Base-by-base conservation (phyloP, 805 yeast genomes). In the Zygoascus bituminiphila region DNA sequence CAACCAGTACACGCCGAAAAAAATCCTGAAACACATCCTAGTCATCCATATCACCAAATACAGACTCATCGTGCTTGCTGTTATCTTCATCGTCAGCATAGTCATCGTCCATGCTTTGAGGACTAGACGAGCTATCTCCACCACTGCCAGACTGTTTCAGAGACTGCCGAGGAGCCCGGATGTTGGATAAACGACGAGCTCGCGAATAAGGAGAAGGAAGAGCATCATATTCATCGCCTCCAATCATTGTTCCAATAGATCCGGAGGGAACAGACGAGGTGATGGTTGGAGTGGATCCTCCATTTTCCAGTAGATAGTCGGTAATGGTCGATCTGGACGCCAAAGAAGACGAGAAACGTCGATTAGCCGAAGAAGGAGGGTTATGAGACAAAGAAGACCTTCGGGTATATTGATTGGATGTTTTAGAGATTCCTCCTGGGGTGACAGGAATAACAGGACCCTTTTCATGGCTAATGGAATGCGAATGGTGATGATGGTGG, bases 21-120 rank as follows among this genome's bases (percentile, higher is more conserved):
- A 7, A 23, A 22, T 25, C 15, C 21, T 8, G 3, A 17, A 22
- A 42, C 10, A 7, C n/a, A 25, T 15, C 22, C 39, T 49, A 62
- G 29, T 59, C 64, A 36, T 67, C 71, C 66, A 68, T 65, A 25
- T 65, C 66, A n/a, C 72, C 70, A 52, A 68, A 64, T 7, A 64
- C 65, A 2, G 57, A 58, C n/a, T 53, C 63, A 8, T 54, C 55
- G 20, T 57, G 54, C 21, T 55, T 51, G 15, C 61, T 64, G 9
- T 29, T 29, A 54, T 53, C 64, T 37, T 58, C 60, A n/a, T 60
- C 62, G 37, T 53, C 52, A 20, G 47, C 51, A 37, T 43, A 45
- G 15, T 47, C 46, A 26, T 51, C 54, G 25, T 45, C 51, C 21
- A 40, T 22, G 33, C 45, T 38, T 7, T 46, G 39, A 24, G 44